Conservation (phyloP, 2,329 filamentous ascomycete genomes). For the Cucurbitaria berberidis region DNA sequence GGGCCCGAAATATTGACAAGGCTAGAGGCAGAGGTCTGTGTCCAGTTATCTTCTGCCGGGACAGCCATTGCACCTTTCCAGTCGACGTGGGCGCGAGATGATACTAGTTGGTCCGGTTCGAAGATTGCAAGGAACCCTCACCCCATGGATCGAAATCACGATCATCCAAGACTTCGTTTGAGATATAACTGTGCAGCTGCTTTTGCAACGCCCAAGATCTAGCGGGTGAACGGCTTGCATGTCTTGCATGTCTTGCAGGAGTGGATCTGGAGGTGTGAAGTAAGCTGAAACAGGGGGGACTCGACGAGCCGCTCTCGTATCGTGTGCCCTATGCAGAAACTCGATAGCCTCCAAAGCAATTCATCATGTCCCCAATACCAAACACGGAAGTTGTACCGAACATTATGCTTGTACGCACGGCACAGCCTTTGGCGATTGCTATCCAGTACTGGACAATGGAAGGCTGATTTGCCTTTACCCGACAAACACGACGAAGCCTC, state of each 20-base stretch:
- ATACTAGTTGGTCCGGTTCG: slow-evolving; percentile 18
- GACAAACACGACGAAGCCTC: slow-evolving; percentile 20
- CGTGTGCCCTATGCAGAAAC: slow-evolving; percentile 4
- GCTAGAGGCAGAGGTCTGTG: slow-evolving; percentile 25
- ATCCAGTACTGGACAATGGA: slow-evolving; percentile 15
- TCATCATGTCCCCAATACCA: slow-evolving; percentile 5
- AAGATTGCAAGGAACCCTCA: slow-evolving; percentile 22
- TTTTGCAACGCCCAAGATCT: slow-evolving; percentile 18
- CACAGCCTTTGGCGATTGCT: slow-evolving; percentile 26
- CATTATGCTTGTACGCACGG: slow-evolving; percentile 24
- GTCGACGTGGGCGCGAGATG: slow-evolving; percentile 9
- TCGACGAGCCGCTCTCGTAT: slow-evolving; percentile 12
- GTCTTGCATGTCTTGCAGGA: slow-evolving; percentile 20
- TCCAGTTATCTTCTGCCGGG: slow-evolving; percentile 21
- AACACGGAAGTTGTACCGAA: slow-evolving; percentile 25
- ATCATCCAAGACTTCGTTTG: slow-evolving; percentile 24
- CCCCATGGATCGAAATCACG: slow-evolving; percentile 27
- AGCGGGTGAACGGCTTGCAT: slow-evolving; percentile 14
- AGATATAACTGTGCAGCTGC: slow-evolving; percentile 13
- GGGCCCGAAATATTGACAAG: slow-evolving; percentile 23
- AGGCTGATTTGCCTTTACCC: slow-evolving; percentile 11
- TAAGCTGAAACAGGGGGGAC: slow-evolving; percentile 25
- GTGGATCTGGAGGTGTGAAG: slow-evolving; percentile 17
- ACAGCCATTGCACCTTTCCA: slow-evolving; percentile 17
- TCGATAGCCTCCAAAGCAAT: neutral